Conservation (phyloP, 208 protist genomes). For the Acanthamoeba culbertsoni region DNA sequence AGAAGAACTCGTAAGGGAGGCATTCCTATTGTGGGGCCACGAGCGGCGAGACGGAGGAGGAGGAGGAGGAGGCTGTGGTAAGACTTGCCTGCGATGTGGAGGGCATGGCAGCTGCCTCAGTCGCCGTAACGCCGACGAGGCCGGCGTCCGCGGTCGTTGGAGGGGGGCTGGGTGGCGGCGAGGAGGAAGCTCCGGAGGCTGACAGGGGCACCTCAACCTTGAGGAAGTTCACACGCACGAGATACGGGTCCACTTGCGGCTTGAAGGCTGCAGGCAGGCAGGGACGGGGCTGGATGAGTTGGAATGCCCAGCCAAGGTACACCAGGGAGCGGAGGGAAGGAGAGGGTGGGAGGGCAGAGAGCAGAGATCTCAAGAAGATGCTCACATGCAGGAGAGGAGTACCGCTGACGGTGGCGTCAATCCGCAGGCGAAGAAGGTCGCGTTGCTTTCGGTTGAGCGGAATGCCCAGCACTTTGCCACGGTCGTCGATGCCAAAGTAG, state of each 20-base stretch:
- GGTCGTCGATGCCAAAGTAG: constrained; percentile 69
- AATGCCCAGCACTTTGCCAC: constrained; percentile 53
- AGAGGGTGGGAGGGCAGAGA: not conserved
- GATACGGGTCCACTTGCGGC: constrained; percentile 66
- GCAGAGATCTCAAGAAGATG: not conserved
- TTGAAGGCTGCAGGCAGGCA: not conserved
- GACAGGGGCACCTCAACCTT: not conserved
- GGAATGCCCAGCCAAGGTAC: no score
- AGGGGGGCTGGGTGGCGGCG: not conserved
- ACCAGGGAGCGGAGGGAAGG: not conserved
- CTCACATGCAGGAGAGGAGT: not conserved
- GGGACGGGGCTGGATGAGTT: not conserved
- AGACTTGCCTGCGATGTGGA: no score
- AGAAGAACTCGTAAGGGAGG: not conserved
- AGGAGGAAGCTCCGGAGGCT: not conserved
- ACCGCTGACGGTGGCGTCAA: constrained; percentile 59
- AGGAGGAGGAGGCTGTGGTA: no score
- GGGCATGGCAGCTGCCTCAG: no score
- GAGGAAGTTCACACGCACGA: constrained; percentile 37
- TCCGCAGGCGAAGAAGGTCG: constrained; percentile 61
- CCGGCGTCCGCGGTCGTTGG: not conserved
- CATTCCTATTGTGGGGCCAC: no score
- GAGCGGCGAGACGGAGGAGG: no score
- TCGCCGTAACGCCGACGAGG: no score
- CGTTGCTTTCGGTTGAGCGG: constrained; percentile 29